Base-by-base conservation (phyloP, 2,329 filamentous ascomycete genomes). In the Pseudopyrenochaeta lycopersici region DNA sequence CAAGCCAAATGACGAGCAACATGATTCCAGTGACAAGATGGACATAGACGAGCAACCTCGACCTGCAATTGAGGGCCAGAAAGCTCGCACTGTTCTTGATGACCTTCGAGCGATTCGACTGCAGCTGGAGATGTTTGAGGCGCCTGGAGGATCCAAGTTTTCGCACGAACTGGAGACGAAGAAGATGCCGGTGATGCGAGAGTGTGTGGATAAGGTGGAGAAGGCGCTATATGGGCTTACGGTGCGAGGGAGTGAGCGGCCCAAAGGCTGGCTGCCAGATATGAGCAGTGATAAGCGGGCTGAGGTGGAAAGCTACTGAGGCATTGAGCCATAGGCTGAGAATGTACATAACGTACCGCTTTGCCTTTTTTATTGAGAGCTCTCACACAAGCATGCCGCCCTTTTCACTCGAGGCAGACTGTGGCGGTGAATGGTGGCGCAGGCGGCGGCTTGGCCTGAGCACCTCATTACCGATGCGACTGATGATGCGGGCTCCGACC, bases 181-280 rank as follows among this genome's bases (percentile, higher is more conserved):
- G 77, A 99, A 99, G 82, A 85, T 92, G 78, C 86, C 88, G 35
- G 89, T 93, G 1, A 96, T 97, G 90, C 85, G 88, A 67, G 85
- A 86, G 70, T 96, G 92, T 74, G 92, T 99, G 21, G 88, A 90
- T 70, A 99, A 99, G 82, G 95, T 99, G 10, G 95, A 99, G 82
- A 88, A 86, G 62, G 85, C 94, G 20, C 88, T 92, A 27, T 99
- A 98, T 75, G 92, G 92, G 3, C 85, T 97, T 63, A 87, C 89
- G 27, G 90, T 99, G 18, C 83, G 95, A 46, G 94, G 94, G 0
- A 90, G 89, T 46, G 95, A 99, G 80, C 81, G 92, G 58, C 94
- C 94, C 0, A 91, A 90, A 71, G 94, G 94, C 0, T 98, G 94
- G 94, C 85, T 95, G 71, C 94, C 93, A 3, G 93, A 97, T 71